Percentiles rank a stretch among this genome's conserved stretches.
Conservation (phyloP, 2,329 filamentous ascomycete genomes). For the Nemania diffusa region DNA sequence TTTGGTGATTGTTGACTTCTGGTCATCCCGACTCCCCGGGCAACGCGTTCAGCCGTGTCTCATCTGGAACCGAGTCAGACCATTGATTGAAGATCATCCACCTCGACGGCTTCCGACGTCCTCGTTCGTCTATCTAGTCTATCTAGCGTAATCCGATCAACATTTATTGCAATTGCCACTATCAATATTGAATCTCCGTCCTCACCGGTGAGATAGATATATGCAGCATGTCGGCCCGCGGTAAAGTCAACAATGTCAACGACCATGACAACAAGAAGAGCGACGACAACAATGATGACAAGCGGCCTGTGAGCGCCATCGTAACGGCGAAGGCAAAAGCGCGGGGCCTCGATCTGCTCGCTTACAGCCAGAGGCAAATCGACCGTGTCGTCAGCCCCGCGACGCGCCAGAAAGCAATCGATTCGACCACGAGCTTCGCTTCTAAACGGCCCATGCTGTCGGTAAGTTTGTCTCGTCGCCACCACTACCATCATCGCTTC, state of each 20-base stretch:
- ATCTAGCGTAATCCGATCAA: too few species aligned
- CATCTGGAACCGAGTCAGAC: background rate
- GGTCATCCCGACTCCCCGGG: too few species aligned
- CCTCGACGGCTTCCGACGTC: background rate
- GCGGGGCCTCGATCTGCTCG: conserved; percentile 51
- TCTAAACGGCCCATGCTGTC: conserved; percentile 74
- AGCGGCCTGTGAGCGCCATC: conserved; percentile 35
- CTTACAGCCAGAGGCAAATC: conserved; percentile 57
- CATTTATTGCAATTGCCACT: background rate
- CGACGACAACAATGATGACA: conserved; percentile 22
- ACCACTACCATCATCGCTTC: background rate
- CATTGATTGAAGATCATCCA: background rate
- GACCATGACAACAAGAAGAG: background rate
- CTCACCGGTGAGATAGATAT: background rate
- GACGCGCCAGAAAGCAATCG: conserved; percentile 66
- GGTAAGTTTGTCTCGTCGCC: conserved; percentile 58
- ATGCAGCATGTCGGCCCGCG: background rate
- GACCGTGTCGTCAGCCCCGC: conserved; percentile 68
- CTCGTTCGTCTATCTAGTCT: too few species aligned
- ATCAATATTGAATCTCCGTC: background rate
- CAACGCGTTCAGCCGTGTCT: background rate
- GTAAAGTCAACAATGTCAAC: background rate
- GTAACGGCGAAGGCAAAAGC: conserved; percentile 46
- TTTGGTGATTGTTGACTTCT: background rate
- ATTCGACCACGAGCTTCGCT: conserved; percentile 66